Evolutionary conservation across 768 basidiomycete genomes (phyloP).

Genomic region (Dacryopinax spathularia): DNA sequence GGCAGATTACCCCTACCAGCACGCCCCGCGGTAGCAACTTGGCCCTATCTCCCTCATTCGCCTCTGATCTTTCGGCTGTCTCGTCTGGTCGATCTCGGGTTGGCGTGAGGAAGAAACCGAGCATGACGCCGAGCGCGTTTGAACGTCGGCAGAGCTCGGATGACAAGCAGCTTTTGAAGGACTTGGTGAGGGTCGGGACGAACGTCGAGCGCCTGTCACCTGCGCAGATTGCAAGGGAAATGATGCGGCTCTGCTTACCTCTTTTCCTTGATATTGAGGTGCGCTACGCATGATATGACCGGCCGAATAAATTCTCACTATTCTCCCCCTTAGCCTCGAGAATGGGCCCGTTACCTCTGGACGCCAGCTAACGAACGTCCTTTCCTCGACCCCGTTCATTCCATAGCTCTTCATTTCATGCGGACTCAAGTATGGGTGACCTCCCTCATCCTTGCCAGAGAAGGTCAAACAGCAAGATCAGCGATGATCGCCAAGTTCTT

Average conservation of each 20-base stretch:
- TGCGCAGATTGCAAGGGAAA: background rate
- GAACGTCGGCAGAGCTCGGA: constrained; percentile 1
- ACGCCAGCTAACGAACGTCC: background rate
- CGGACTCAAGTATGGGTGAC: background rate
- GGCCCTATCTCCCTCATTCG: background rate
- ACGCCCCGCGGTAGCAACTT: background rate
- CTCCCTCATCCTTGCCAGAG: background rate
- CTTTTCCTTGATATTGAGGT: constrained; percentile 3
- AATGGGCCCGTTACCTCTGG: background rate
- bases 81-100: background rate
- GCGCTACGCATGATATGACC: background rate
- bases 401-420: constrained; percentile 2
- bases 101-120: constrained; percentile 19
- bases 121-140: constrained; percentile 18
- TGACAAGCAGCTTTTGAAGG: constrained; percentile 1
- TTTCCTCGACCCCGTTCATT: background rate
- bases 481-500: background rate
- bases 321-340: background rate
- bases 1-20: background rate
- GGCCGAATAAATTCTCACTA: background rate
- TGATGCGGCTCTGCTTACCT: background rate
- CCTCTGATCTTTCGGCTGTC: background rate
- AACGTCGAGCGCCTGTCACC: background rate
- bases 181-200: background rate
- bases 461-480: background rate